Base-by-base conservation (phyloP, 83 land plant species). In the Isoetes engelmannii region DNA sequence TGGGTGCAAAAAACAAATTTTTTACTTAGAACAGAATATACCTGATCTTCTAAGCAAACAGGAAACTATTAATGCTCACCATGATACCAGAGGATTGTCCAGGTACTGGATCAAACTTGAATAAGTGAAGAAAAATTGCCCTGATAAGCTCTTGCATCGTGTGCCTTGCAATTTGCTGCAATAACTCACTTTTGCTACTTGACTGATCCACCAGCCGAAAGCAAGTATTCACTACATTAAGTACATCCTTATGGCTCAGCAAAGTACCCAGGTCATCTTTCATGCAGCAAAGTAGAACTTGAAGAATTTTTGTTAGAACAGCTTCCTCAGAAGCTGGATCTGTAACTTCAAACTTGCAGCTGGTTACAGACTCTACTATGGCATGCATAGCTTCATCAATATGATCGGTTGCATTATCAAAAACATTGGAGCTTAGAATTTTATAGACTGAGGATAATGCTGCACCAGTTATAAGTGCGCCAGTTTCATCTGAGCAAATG, bases 291-390 rank as follows among this genome's bases (percentile, higher is more conserved):
- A 64, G 67, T 8, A 64, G 47, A 37, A 64, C 67, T 17, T 64
- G 67, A 44, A 64, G 41, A 47, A 64, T 64, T 47, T 64, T 64
- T 47, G 45, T 64, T 0, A 64, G 67, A 12, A 64, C 67, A 9
- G 67, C 67, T 47, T 64, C 67, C 53, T 64, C 67, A 44, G 67
- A 64, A 1, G 47, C 67, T 6, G 67, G 67, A 64, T 64, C 67
- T 41, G 67, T 64, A 9, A 64, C 67, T 47, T 64, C 67, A 64
- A 64, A 64, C 49, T 47, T 44, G 67, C 67, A 64, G 67, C 67
- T 64, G 6, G 67, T 64, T 47, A 64, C 67, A 41, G 67, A 64
- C 47, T 64, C 67, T 12, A 64, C 67, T 9, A 64, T 44, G 10
- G 67, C 67, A 44, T 64, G 67, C 67, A 64, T 64, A 9, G 67